Evolutionary conservation across 371 early-diverging fungal species (phyloP), one percentile per base, ranked within the genome.

Genomic region (Chytridium lagenaria): DNA sequence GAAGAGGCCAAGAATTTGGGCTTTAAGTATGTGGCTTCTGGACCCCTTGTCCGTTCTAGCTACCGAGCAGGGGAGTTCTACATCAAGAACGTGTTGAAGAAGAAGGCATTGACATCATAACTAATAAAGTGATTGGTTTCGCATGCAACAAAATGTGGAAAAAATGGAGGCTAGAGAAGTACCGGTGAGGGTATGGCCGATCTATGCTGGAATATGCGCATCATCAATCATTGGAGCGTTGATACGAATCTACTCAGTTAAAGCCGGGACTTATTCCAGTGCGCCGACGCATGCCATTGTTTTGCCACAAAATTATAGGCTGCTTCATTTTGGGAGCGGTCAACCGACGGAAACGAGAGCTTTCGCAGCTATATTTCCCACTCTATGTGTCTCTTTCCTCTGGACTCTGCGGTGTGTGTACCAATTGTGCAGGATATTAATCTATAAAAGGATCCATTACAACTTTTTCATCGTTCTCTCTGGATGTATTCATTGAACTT

Each of bases 21-120:
- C 34, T 98, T 98, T 87, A 87, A 90, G 67, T 98, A 98, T 78
- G 94, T 95, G 22, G 99, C 99, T 0, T 88, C 91, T 68, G 99
- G 99, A 31, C 99, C 99, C 0, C 85, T 98, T 44, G 99, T 98
- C 22, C 83, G 99, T 66, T 95, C 95, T 22, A 92, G 92, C 72
- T 98, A 98, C 84, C 98, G 96, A 87, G 99, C 99, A 22, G 99
- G 97, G 68, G 99, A 98, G 89, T 95, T 95, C 80, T 98, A 90
- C 77, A 95, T 98, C 77, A 90, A 91, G 80, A 96, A 96, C 61
- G 71, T 81, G 15, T 64, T 81, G n/a, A 22, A 52, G 59, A 57
- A 67, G 49, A 36, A 73, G 51, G 39, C 34, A 1, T 28, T 1
- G 12, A 12, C 44, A 44, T 44, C 44, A 44, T 44, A 44, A 44